These are phyloP conservation scores for Penicillium alfredii DNA, from an alignment of 495 filamentous ascomycete genomes.

Conservation along the genomic window DNA sequence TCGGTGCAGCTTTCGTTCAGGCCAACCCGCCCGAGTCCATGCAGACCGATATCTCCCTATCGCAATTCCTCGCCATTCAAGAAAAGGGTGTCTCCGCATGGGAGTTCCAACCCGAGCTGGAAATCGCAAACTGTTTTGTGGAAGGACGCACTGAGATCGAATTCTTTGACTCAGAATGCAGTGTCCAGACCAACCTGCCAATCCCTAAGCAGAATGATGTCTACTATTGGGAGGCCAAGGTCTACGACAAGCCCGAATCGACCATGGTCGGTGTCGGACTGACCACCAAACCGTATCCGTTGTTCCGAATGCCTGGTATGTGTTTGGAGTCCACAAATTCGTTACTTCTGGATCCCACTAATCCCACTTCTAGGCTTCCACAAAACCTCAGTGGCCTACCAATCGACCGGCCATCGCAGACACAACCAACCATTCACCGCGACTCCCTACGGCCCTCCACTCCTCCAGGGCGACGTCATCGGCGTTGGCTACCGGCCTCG, in stretches of 20 bases:
- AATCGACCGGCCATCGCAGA: slow-evolving; percentile 77
- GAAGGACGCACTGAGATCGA: slow-evolving; percentile 95
- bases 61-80: slow-evolving; percentile 96
- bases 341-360: no score
- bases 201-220: slow-evolving; percentile 98
- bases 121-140: slow-evolving; percentile 98
- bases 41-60: slow-evolving; percentile 94
- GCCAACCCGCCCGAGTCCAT: slow-evolving; percentile 92
- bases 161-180: slow-evolving; percentile 96
- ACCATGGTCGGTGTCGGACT: slow-evolving; percentile 84
- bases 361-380: slow-evolving; percentile 66
- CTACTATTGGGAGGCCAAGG: slow-evolving; percentile 98
- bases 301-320: slow-evolving; percentile 88
- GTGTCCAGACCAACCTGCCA: slow-evolving; percentile 92
- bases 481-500: slow-evolving; percentile 93
- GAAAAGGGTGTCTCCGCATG: slow-evolving; percentile 98
- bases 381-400: slow-evolving; percentile 85
- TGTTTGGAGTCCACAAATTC: no score
- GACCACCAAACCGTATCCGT: slow-evolving; percentile 91
- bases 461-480: slow-evolving; percentile 89
- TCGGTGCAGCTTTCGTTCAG: slow-evolving; percentile 72
- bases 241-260: slow-evolving; percentile 91
- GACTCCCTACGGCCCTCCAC: slow-evolving; percentile 72
- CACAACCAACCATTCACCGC: slow-evolving; percentile 85
- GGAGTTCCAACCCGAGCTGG: slow-evolving; percentile 97